These are phyloP conservation scores for Phytophthora melonis DNA, from an alignment of 352 stramenopile species.

Conservation along the genomic window DNA sequence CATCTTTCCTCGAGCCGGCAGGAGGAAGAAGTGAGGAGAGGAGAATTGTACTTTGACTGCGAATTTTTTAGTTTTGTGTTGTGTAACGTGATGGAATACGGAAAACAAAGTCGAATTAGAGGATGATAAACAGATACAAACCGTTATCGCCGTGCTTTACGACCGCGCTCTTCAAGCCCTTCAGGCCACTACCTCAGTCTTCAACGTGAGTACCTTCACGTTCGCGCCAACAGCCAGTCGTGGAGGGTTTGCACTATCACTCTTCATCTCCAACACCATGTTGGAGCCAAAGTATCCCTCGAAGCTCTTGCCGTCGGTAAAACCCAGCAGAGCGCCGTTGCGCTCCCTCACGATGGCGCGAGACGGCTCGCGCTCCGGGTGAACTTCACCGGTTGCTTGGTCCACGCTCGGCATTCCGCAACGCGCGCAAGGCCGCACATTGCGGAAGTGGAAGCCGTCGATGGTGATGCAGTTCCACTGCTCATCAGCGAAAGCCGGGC, in stretches of 20 bases:
- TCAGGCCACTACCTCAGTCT: slow-evolving; percentile 65
- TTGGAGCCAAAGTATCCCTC: slow-evolving; percentile 87
- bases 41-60: too few relatives aligned
- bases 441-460: slow-evolving; percentile 63
- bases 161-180: not conserved
- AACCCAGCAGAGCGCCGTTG: slow-evolving; percentile 71
- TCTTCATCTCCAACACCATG: slow-evolving; percentile 55
- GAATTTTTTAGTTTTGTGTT: too few relatives aligned
- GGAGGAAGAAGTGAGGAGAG: too few relatives aligned
- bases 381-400: slow-evolving; percentile 60
- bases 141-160: not conserved
- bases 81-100: too few relatives aligned
- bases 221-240: slow-evolving; percentile 51
- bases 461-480: slow-evolving; percentile 76
- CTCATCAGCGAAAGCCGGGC: slow-evolving; percentile 78
- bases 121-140: too few relatives aligned
- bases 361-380: slow-evolving; percentile 57
- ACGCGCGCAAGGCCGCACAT: slow-evolving; percentile 77
- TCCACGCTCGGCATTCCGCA: slow-evolving; percentile 86
- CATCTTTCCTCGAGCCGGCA: too few relatives aligned
- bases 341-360: slow-evolving; percentile 61
- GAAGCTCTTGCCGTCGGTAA: slow-evolving; percentile 56
- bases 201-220: slow-evolving; percentile 77
- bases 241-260: slow-evolving; percentile 8
- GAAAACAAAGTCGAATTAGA: too few relatives aligned